Conservation (phyloP, 345 rosid genomes). For the Populus simonii region DNA sequence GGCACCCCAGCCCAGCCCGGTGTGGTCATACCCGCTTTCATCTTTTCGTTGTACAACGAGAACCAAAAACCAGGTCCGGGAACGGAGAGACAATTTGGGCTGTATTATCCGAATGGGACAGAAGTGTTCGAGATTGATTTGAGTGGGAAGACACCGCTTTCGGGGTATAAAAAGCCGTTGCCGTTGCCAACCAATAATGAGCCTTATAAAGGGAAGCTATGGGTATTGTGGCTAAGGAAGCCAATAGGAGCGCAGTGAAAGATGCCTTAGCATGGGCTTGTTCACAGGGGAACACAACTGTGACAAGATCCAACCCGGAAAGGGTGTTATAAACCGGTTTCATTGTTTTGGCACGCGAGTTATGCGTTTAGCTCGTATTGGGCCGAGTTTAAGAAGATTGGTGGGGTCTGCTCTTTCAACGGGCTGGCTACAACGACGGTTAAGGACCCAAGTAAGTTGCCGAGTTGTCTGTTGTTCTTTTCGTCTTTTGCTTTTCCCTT, state of each 20-base stretch:
- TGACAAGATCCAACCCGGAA: constrained; percentile 54
- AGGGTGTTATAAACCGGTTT: constrained; percentile 51
- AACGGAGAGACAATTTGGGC: constrained; percentile 89
- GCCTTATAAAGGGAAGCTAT: constrained; percentile 65
- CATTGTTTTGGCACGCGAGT: constrained; percentile 58
- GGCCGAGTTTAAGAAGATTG: constrained; percentile 57
- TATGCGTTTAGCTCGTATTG: constrained; percentile 87
- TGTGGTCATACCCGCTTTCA: constrained; percentile 51
- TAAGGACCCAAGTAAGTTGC: constrained; percentile 74
- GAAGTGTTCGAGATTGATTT: constrained; percentile 61
- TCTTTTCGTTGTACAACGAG: constrained; percentile 83
- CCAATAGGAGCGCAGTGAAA: constrained; percentile 49
- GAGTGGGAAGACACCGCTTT: constrained; percentile 51
- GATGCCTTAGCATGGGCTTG: constrained; percentile 77
- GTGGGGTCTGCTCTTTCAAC: constrained; percentile 69
- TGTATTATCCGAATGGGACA: constrained; percentile 63
- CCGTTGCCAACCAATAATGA: constrained; percentile 73
- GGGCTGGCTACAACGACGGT: constrained; percentile 71
- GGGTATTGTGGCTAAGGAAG: constrained; percentile 72
- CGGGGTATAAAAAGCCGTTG: constrained; percentile 38
- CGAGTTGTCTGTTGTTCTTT: no score
- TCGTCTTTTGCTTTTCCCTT: no score
- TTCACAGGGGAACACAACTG: constrained; percentile 93
- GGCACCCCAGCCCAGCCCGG: constrained; percentile 94
- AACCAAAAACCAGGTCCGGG: constrained; percentile 85